A percentile compares a stretch with the other conserved stretches of the same genome.
Evolutionary conservation across 73 alveolate genomes (phyloP).

Genomic region (Paramecium pentaurelia): DNA sequence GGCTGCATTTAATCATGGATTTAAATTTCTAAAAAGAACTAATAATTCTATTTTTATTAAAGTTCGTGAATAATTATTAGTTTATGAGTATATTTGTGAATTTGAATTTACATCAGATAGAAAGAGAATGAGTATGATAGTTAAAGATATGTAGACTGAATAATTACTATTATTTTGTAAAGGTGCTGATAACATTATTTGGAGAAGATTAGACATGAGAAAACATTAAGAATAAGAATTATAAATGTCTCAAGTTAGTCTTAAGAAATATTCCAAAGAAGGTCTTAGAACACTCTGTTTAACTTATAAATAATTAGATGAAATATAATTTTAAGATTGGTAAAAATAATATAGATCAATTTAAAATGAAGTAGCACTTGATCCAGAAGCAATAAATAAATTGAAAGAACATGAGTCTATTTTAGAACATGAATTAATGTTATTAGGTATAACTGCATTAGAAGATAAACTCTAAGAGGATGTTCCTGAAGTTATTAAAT

Average conservation of each 20-base stretch:
- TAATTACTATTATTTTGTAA: slow-evolving; percentile 70
- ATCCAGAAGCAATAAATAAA: slow-evolving; percentile 56
- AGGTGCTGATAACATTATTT: slow-evolving; percentile 89
- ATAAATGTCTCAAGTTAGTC: slow-evolving; percentile 43
- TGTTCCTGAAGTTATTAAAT: slow-evolving; percentile 87
- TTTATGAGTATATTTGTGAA: slow-evolving; percentile 72
- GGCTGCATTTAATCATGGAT: slow-evolving; percentile 83
- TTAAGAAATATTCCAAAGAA: slow-evolving; percentile 70
- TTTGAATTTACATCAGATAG: slow-evolving; percentile 90
- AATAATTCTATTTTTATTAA: slow-evolving; percentile 64
- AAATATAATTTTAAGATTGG: slow-evolving; percentile 71
- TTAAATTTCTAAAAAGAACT: slow-evolving; percentile 62
- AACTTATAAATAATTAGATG: slow-evolving; percentile 75
- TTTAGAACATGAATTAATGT: slow-evolving; percentile 76
- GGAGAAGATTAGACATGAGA: slow-evolving; percentile 13
- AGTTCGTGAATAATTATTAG: slow-evolving; percentile 61
- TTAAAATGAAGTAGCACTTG: slow-evolving; percentile 25
- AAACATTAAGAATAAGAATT: not conserved
- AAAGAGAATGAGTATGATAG: slow-evolving; percentile 85
- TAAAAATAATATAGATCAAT: slow-evolving; percentile 61
- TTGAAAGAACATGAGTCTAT: slow-evolving; percentile 59
- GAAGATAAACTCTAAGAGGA: slow-evolving; percentile 93
- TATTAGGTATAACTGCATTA: slow-evolving; percentile 93
- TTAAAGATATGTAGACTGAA: slow-evolving; percentile 71
- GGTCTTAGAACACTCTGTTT: slow-evolving; percentile 91